Percentiles rank a stretch among this genome's conserved stretches.
These are phyloP conservation scores for Pythium oligandrum DNA, from an alignment of 352 stramenopile species.

Conservation along the genomic window DNA sequence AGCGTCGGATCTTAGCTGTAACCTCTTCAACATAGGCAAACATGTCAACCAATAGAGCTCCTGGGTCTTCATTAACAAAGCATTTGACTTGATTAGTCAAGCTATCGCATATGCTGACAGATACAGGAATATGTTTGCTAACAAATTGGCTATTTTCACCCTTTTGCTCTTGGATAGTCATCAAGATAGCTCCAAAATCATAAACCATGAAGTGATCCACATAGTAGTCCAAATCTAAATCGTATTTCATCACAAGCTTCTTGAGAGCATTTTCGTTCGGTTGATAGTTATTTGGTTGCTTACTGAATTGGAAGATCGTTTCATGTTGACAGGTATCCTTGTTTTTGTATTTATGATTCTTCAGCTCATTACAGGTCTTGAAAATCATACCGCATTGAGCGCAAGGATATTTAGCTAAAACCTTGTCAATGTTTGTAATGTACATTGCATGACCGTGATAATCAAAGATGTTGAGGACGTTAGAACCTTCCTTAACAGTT, in stretches of 20 bases:
- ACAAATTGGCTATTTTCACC: background rate
- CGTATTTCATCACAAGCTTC: too few relatives aligned
- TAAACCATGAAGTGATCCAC: slow-evolving; percentile 4
- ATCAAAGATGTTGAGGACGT: slow-evolving; percentile 14
- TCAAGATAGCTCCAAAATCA: slow-evolving; percentile 5
- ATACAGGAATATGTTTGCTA: background rate
- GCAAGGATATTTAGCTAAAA: slow-evolving; percentile 10
- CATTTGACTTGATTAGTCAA: background rate
- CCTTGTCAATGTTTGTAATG: slow-evolving; percentile 9
- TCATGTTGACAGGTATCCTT: slow-evolving; percentile 3
- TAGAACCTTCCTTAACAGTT: slow-evolving; percentile 3
- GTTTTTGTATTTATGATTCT: slow-evolving; percentile 17
- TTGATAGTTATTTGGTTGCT: background rate
- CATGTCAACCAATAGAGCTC: background rate
- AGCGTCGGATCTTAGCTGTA: background rate
- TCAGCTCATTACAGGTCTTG: slow-evolving; percentile 4
- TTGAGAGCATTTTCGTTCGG: too few relatives aligned
- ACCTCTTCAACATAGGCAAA: background rate
- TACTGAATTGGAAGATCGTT: slow-evolving; percentile 3
- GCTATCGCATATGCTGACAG: background rate
- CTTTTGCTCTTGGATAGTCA: background rate
- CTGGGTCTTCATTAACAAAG: slow-evolving; percentile 1
- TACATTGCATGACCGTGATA: slow-evolving; percentile 19
- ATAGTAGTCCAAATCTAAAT: slow-evolving; percentile 3
- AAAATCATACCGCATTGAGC: slow-evolving; percentile 14